phyloP scores from a whole-genome alignment of 139 green algal genomes.

The Auxenochlorella pyrenoidosa region DNA sequence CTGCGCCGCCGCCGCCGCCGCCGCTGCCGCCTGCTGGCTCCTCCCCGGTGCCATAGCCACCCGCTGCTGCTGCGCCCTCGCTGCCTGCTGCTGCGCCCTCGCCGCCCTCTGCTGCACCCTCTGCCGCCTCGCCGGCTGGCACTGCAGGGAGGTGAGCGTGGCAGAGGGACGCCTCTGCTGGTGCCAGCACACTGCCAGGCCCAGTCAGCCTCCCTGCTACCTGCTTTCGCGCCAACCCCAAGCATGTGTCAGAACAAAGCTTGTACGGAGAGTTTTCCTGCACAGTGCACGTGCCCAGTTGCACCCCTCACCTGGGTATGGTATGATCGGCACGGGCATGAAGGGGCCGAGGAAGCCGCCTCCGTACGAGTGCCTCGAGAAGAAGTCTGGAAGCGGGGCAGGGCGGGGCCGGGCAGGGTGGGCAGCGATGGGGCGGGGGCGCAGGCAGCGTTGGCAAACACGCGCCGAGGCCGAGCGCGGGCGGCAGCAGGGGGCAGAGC shows the following conservation, averaged over 20 bases:
- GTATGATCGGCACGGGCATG: conserved; percentile 37
- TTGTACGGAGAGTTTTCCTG: no score
- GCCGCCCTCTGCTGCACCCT: background rate
- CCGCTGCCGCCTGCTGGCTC: background rate
- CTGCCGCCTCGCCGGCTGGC: conserved; percentile 25
- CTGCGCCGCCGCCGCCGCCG: background rate
- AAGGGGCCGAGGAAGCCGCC: conserved; percentile 49
- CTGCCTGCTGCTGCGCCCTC: background rate
- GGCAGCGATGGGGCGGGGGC: no score
- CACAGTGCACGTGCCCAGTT: no score
- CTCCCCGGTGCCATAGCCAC: background rate
- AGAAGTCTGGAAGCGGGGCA: conserved; percentile 48
- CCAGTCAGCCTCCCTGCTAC: no score
- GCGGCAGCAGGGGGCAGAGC: no score
- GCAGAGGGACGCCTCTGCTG: background rate
- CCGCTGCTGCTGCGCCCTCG: background rate
- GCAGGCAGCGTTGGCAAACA: no score
- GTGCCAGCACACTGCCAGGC: no score
- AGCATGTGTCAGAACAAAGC: no score
- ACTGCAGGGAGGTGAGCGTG: background rate
- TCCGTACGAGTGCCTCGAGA: conserved; percentile 68
- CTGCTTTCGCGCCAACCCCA: no score
- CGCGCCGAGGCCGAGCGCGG: no score
- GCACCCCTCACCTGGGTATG: conserved; percentile 11
- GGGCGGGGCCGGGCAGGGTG: background rate